Conservation (phyloP, 225 moss, liverwort and hornwort genomes). For the Sphagnum tenellum region DNA sequence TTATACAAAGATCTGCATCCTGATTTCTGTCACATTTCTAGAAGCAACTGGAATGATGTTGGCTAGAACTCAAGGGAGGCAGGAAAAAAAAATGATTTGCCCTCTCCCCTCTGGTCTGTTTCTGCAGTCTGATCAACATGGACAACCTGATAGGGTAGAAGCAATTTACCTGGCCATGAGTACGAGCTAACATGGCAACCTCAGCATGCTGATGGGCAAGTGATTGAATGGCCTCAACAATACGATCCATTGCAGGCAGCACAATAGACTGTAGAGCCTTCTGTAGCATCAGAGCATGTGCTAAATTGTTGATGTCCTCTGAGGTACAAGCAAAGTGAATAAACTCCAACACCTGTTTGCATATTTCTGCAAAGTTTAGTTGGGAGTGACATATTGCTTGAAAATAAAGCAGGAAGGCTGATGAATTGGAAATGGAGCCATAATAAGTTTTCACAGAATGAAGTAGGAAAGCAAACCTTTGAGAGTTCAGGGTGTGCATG, state of each 20-base stretch:
- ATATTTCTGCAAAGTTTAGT: too few species aligned
- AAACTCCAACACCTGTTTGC: conserved; percentile 60
- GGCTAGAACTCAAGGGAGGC: neutral
- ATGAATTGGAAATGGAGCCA: neutral
- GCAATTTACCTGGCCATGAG: conserved; percentile 59
- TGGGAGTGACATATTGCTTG: too few species aligned
- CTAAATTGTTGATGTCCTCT: conserved; percentile 83
- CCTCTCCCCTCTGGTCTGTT: too few species aligned
- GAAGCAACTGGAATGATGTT: neutral
- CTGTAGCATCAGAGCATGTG: conserved; percentile 75
- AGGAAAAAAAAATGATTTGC: too few species aligned
- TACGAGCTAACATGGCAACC: conserved; percentile 65
- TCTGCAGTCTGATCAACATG: too few species aligned
- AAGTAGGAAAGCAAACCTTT: conserved; percentile 32
- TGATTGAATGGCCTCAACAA: conserved; percentile 46
- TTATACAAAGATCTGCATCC: too few species aligned
- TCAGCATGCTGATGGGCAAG: conserved; percentile 58
- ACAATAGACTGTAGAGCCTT: conserved; percentile 54
- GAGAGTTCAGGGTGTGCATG: conserved; percentile 49
- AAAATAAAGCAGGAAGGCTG: neutral
- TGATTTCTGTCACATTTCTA: too few species aligned
- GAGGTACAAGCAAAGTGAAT: conserved; percentile 84
- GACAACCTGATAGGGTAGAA: too few species aligned
- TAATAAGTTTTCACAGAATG: neutral
- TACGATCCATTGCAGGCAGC: conserved; percentile 59